Percentiles rank a stretch among this genome's conserved stretches.
Evolutionary conservation across 306 rosid species (phyloP).

Genomic region (Aeschynomene evenia): DNA sequence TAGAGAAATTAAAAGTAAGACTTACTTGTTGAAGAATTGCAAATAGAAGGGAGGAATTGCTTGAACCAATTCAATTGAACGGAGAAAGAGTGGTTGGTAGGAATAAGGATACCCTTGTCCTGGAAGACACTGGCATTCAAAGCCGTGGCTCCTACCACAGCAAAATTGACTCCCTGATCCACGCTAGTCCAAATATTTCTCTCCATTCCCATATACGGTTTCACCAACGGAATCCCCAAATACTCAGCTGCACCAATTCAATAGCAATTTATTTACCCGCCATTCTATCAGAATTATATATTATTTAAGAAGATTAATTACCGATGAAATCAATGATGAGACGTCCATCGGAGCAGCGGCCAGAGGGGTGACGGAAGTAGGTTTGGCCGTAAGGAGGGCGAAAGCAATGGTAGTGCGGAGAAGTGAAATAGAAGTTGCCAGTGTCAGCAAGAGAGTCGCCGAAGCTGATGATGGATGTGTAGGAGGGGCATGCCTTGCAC

Average conservation of each 20-base stretch:
- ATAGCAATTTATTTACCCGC: no score
- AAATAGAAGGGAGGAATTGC: conserved; percentile 29
- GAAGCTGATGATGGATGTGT: conserved; percentile 58
- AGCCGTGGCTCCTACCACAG: conserved; percentile 63
- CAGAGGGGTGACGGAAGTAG: conserved; percentile 52
- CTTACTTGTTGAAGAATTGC: conserved; percentile 43
- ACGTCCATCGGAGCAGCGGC: conserved; percentile 86
- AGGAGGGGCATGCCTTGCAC: conserved; percentile 8
- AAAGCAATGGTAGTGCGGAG: not conserved
- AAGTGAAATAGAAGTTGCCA: conserved; percentile 40
- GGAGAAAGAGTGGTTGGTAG: conserved; percentile 36
- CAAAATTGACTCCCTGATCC: conserved; percentile 52
- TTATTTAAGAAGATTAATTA: no score
- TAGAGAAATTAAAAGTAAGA: no score
- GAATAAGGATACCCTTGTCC: conserved; percentile 10
- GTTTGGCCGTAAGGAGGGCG: conserved; percentile 64
- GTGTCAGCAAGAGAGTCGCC: conserved; percentile 66
- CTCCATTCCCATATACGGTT: conserved; percentile 41
- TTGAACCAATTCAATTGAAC: conserved; percentile 59
- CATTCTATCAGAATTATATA: no score
- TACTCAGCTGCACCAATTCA: conserved; percentile 43
- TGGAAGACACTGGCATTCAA: conserved; percentile 34
- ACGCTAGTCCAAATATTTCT: not conserved
- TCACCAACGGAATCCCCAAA: conserved; percentile 43
- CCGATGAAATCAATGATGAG: conserved; percentile 75